Percentiles rank a stretch among this genome's conserved stretches.
phyloP scores from a whole-genome alignment of 176 grass and related monocot genomes.

The Avena insularis region DNA sequence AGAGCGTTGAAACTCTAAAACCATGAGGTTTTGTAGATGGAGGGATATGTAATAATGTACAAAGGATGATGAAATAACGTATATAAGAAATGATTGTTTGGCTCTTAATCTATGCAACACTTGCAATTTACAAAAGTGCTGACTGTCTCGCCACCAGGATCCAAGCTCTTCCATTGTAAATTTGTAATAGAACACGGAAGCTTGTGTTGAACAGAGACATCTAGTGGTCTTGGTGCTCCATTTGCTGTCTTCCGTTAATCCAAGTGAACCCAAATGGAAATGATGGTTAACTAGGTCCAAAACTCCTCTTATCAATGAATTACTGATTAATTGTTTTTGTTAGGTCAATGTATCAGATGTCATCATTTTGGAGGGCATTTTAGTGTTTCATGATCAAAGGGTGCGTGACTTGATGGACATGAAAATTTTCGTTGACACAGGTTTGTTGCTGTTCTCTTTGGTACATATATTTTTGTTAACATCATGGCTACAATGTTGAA shows the following conservation, averaged over 20 bases:
- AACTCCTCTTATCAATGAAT: slow-evolving; percentile 18
- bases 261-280: slow-evolving; percentile 1
- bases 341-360: slow-evolving; percentile 98
- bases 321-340: slow-evolving; percentile 38
- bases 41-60: not conserved
- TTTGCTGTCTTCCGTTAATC: slow-evolving; percentile 23
- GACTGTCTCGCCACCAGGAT: not conserved
- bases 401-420: slow-evolving; percentile 95
- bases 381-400: slow-evolving; percentile 89
- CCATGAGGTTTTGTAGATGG: not conserved
- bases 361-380: slow-evolving; percentile 95
- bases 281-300: slow-evolving; percentile 30
- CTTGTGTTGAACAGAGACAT: not conserved
- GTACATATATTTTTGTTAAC: slow-evolving; percentile 16
- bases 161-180: not conserved
- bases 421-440: slow-evolving; percentile 99
- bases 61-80: not conserved
- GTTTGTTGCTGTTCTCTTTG: slow-evolving; percentile 51
- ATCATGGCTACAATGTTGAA: slow-evolving; percentile 16
- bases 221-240: not conserved
- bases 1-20: not conserved
- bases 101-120: not conserved
- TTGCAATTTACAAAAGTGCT: not conserved
- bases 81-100: not conserved
- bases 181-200: not conserved